These are phyloP conservation scores for Kwoniella sp. DNA, from an alignment of 768 basidiomycete genomes.

Conservation along the genomic window DNA sequence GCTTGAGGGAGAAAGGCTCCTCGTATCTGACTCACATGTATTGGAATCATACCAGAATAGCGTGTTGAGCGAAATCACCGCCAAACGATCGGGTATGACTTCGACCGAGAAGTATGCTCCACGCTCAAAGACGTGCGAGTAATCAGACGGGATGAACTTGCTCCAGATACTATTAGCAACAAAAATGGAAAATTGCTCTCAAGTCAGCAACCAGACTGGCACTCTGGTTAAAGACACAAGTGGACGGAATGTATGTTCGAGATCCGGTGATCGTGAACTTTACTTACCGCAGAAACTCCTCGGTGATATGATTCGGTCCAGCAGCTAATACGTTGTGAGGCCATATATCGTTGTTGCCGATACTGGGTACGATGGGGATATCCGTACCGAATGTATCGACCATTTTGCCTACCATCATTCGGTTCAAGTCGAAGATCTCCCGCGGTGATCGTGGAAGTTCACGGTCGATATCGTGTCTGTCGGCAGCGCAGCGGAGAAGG, in stretches of 20 bases:
- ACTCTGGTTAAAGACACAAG: too few relatives aligned
- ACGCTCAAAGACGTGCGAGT: slow-evolving; percentile 77
- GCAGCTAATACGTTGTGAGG: slow-evolving; percentile 60
- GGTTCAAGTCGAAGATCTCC: slow-evolving; percentile 78
- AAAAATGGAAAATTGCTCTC: neutral
- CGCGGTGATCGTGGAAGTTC: slow-evolving; percentile 73
- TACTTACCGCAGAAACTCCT: slow-evolving; percentile 70
- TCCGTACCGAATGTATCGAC: slow-evolving; percentile 67
- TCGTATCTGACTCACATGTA: slow-evolving; percentile 62
- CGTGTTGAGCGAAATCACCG: slow-evolving; percentile 82
- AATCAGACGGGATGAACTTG: slow-evolving; percentile 74
- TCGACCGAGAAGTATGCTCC: slow-evolving; percentile 84
- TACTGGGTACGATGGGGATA: slow-evolving; percentile 76
- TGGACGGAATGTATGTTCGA: too few relatives aligned
- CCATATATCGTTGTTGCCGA: slow-evolving; percentile 92
- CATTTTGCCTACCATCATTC: slow-evolving; percentile 69
- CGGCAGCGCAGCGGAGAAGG: neutral
- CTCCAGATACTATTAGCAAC: slow-evolving; percentile 68
- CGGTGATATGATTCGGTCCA: slow-evolving; percentile 56
- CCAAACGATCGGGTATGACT: slow-evolving; percentile 72
- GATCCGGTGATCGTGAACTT: too few relatives aligned
- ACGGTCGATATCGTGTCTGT: slow-evolving; percentile 81
- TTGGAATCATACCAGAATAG: slow-evolving; percentile 90
- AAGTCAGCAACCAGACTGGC: too few relatives aligned
- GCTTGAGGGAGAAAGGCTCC: neutral